These are phyloP conservation scores for Kuraishia ogatae DNA, from an alignment of 805 yeast genomes.

Conservation along the genomic window DNA sequence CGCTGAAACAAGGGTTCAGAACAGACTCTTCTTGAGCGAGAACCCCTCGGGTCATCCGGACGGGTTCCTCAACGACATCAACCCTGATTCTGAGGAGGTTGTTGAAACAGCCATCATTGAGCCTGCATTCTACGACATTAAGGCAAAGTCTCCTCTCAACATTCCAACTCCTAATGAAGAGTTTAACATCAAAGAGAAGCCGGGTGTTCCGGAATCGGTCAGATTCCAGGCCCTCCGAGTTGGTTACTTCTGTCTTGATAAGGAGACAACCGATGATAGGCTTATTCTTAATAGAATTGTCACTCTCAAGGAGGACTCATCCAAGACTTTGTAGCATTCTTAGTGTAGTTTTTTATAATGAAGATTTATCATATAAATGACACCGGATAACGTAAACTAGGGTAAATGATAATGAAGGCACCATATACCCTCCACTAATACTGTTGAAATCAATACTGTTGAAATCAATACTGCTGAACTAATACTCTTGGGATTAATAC, in stretches of 20 bases:
- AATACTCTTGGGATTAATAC: too few species aligned
- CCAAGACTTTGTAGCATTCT: slow-evolving; percentile 19
- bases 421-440: too few species aligned
- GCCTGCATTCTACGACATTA: slow-evolving; percentile 61
- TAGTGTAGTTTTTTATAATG: too few species aligned
- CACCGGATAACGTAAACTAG: too few species aligned
- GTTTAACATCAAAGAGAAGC: slow-evolving; percentile 64
- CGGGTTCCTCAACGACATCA: slow-evolving; percentile 80
- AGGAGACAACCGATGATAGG: slow-evolving; percentile 53
- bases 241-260: slow-evolving; percentile 90
- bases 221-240: slow-evolving; percentile 97
- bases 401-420: too few species aligned
- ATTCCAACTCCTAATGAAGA: slow-evolving; percentile 48
- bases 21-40: slow-evolving; percentile 81
- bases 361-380: too few species aligned
- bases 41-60: slow-evolving; percentile 86
- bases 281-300: slow-evolving; percentile 86
- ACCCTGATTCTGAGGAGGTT: slow-evolving; percentile 68
- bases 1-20: slow-evolving; percentile 77
- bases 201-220: slow-evolving; percentile 64
- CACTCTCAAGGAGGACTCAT: slow-evolving; percentile 77
- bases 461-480: too few species aligned
- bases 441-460: too few species aligned
- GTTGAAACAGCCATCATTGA: slow-evolving; percentile 65
- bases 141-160: slow-evolving; percentile 68